Percentiles rank a stretch among this genome's conserved stretches.
phyloP scores from a whole-genome alignment of 495 filamentous ascomycete genomes.

The Astrothelium macrocarpum region DNA sequence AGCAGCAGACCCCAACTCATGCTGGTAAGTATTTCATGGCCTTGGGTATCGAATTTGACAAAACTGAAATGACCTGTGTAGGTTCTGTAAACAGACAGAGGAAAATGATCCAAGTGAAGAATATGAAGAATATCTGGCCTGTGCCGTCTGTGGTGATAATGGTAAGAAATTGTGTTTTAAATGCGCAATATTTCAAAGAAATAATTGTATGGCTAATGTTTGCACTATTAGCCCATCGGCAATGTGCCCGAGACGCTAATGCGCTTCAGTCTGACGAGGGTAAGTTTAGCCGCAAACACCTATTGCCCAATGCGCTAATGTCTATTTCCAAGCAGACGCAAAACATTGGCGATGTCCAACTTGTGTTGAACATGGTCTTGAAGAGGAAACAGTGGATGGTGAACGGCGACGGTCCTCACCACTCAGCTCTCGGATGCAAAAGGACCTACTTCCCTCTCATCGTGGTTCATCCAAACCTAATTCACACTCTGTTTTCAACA shows the following conservation, averaged over 20 bases:
- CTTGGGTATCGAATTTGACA: not conserved
- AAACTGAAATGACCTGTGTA: conserved; percentile 21
- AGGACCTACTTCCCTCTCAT: conserved; percentile 68
- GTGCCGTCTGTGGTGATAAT: conserved; percentile 75
- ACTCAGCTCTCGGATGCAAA: conserved; percentile 35
- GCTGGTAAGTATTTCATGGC: conserved; percentile 48
- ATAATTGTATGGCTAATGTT: conserved; percentile 33
- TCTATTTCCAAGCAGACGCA: conserved; percentile 37
- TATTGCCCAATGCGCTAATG: not conserved
- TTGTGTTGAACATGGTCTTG: conserved; percentile 58
- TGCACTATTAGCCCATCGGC: conserved; percentile 65
- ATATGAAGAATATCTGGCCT: conserved; percentile 77
- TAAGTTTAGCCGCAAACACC: conserved; percentile 31
- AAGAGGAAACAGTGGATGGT: conserved; percentile 32
- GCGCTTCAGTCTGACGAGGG: conserved; percentile 61
- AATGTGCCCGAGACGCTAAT: conserved; percentile 78
- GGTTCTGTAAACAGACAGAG: conserved; percentile 73
- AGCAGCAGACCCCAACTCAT: conserved; percentile 48
- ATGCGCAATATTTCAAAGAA: conserved; percentile 22
- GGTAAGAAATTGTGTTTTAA: conserved; percentile 46
- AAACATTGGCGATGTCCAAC: conserved; percentile 70
- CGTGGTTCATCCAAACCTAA: conserved; percentile 60
- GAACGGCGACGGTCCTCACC: conserved; percentile 32
- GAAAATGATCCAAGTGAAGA: conserved; percentile 79
- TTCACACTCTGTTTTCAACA: conserved; percentile 77